Base-by-base conservation (phyloP, 202 grass and related monocot species). In the Eragrostis tef region DNA sequence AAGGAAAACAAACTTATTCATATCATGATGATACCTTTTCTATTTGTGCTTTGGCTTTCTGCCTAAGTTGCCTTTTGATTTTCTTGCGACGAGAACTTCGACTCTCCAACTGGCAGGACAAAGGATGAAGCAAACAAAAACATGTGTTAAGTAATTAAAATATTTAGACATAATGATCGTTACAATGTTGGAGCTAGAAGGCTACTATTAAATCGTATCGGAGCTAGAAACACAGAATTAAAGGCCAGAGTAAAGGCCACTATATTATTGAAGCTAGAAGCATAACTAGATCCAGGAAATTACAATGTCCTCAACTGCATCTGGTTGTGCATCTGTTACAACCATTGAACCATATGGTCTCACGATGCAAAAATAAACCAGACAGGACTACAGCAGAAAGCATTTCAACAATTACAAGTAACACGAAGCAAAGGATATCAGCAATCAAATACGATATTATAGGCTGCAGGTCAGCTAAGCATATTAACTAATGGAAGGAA, bases 21-120 rank as follows among this genome's bases (percentile, higher is more conserved):
- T 46, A 90, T 80, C 10, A 61, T 59, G 62, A 61, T 64, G 70
- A 64, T 83, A 94, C 92, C 92, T 94, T 77, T 71, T 53, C 82
- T 17, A 54, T 29, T 61, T 80, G 73, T 20, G 84, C 61, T 48
- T 83, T 91, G 11, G 62, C 44, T 86, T 62, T 63, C 43, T 70
- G 54, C 67, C 43, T 81, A 74, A 78, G 47, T 20, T 76, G 57
- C 73, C 85, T 86, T 84, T 93, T 87, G 16, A 79, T 42, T 62
- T 90, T 82, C 80, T 80, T 98, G 71, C 95, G 90, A 73, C 86
- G 86, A 86, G 84, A 70, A 70, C 85, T 90, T 92, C 90, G 90
- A 80, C 88, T 85, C 67, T 26, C 68, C 43, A 64, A 3, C 93
- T 98, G 75, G 86, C 26, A 71, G 84, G 74, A 73, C 22, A 86